phyloP scores from a whole-genome alignment of 2,329 filamentous ascomycete species.

The Tolypocladium sp. region DNA sequence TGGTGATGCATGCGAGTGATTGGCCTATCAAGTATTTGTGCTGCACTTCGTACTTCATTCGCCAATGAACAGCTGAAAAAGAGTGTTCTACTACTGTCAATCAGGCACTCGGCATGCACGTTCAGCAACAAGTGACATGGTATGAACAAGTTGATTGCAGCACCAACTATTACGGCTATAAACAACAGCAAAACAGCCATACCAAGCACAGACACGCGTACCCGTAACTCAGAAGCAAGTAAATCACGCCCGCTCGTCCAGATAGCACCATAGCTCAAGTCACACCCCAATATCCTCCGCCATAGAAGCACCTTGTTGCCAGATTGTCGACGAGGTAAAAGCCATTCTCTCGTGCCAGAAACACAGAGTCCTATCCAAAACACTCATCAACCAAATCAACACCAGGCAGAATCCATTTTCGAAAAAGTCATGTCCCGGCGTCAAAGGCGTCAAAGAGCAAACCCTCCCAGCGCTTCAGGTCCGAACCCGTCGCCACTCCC shows the following conservation, averaged over 20 bases:
- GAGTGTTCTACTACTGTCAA: no score
- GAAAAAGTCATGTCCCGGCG: no score
- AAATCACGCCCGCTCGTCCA: background rate
- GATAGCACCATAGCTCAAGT: background rate
- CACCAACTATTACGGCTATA: background rate
- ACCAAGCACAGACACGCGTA: background rate
- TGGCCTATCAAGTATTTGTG: no score
- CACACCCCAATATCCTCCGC: background rate
- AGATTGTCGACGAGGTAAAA: background rate
- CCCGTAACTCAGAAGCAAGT: background rate
- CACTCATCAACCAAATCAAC: background rate
- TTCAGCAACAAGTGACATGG: background rate
- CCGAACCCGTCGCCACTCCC: constrained; percentile 1
- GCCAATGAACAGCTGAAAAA: no score
- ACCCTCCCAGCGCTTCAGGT: constrained; percentile 5
- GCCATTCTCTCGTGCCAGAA: background rate
- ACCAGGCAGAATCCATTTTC: background rate
- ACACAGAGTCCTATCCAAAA: background rate
- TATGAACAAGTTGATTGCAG: background rate
- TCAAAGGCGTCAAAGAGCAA: constrained; percentile 3
- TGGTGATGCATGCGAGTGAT: no score
- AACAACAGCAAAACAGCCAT: background rate
- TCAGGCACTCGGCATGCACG: background rate
- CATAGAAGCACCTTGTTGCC: background rate
- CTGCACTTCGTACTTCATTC: no score